Percentiles rank a stretch among this genome's conserved stretches.
These are phyloP conservation scores for Buddleja alternifolia DNA, from an alignment of 257 asterid genomes.

Conservation along the genomic window DNA sequence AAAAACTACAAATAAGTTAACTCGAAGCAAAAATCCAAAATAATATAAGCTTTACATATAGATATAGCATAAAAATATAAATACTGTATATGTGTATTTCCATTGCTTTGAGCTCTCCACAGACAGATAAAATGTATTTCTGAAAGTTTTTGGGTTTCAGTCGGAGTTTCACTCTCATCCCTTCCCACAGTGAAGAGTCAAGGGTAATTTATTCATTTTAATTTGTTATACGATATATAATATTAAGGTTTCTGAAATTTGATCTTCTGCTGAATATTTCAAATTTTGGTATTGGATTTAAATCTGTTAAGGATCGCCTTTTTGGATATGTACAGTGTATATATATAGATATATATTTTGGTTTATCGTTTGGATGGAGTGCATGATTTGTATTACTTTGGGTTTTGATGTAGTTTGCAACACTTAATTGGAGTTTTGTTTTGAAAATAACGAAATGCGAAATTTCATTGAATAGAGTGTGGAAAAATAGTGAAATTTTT, in stretches of 20 bases:
- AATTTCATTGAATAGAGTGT: constrained; percentile 10
- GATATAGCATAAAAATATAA: too few species aligned
- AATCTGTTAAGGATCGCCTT: too few species aligned
- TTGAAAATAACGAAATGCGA: background rate
- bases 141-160: constrained; percentile 20
- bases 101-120: constrained; percentile 20
- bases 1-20: background rate
- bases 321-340: constrained; percentile 11
- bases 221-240: constrained; percentile 16
- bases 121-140: constrained; percentile 32
- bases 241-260: constrained; percentile 29
- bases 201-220: constrained; percentile 28
- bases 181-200: constrained; percentile 16
- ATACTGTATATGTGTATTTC: constrained; percentile 21
- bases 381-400: background rate
- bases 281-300: constrained; percentile 11
- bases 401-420: constrained; percentile 7
- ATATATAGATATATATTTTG: background rate
- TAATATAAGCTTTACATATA: background rate
- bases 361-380: background rate
- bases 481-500: constrained; percentile 26
- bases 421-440: background rate
- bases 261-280: constrained; percentile 6
- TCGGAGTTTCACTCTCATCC: background rate
- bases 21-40: background rate